Base-by-base conservation (phyloP, 768 basidiomycete species). In the Phylloporus arenicola region DNA sequence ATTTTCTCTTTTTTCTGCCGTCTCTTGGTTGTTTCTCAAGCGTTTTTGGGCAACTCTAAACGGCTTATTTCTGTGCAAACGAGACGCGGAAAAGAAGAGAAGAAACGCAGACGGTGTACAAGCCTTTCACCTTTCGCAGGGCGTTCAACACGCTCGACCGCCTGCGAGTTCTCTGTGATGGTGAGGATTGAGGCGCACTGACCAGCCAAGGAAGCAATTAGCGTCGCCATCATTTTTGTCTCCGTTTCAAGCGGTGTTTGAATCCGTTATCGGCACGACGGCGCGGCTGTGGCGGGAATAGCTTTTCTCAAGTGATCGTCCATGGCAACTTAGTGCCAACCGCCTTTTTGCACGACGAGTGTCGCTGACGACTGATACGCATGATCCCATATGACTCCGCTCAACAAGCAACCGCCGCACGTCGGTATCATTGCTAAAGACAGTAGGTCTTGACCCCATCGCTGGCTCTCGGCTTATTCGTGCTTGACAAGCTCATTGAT, bases 1-100 rank as follows among this genome's bases (percentile, higher is more conserved):
- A 63, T 67, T 70, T 67, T 69, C 65, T 66, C 51, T 70, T 75
- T 27, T 68, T 67, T 67, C 64, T 68, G 68, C 55, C 60, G 65
- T 56, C 57, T 57, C 63, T 60, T 58, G 63, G 64, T 60, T 38
- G 37, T 38, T 38, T 72, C 70, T 73, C 65, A 72, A 70, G 72
- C 71, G 70, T 62, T 68, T 68, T 65, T 63, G 66, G 64, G 70
- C 60, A 70, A 68, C 64, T 65, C 67, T 72, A 71, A 65, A 67
- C 62, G 65, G 72, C 71, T 73, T 74, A 74, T 73, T 73, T 70
- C 68, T 70, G 68, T 64, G 64, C 69, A 68, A 65, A 70, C 65
- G 61, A 65, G 65, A 56, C 64, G 63, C 68, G 59, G 67, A 56
- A 64, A 65, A 54, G 62, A 46, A 62, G 61, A 59, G 64, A 60